Percentiles rank a stretch among this genome's conserved stretches.
phyloP scores from a whole-genome alignment of 768 basidiomycete species.

The Pulveroboletus sp. region DNA sequence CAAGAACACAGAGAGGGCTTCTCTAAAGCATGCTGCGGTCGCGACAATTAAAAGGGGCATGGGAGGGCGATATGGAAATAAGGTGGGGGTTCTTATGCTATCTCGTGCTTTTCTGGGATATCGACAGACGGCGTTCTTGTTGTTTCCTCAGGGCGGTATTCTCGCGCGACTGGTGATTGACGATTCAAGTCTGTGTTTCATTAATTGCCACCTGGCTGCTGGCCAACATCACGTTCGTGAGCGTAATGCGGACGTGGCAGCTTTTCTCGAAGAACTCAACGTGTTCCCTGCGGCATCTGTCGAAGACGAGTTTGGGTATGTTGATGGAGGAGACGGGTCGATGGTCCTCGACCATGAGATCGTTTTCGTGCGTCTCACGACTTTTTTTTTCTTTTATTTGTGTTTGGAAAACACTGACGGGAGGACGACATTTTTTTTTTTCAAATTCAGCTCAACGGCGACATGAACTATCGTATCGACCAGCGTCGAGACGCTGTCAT shows the following conservation, averaged over 20 bases:
- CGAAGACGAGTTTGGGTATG: slow-evolving; percentile 63
- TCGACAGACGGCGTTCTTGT: background rate
- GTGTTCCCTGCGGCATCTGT: slow-evolving; percentile 52
- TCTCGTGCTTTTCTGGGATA: background rate
- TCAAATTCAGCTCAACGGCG: slow-evolving; percentile 73
- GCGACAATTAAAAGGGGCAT: slow-evolving; percentile 88
- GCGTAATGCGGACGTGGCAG: slow-evolving; percentile 83
- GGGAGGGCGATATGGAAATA: slow-evolving; percentile 91
- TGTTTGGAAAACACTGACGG: too few relatives aligned
- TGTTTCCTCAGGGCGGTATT: slow-evolving; percentile 67
- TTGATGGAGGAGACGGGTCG: slow-evolving; percentile 89
- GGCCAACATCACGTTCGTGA: slow-evolving; percentile 80
- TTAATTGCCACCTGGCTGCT: slow-evolving; percentile 97
- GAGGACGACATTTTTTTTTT: background rate
- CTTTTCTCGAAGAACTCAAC: slow-evolving; percentile 77
- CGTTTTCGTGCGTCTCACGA: slow-evolving; percentile 54
- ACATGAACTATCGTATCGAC: slow-evolving; percentile 97
- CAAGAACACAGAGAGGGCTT: slow-evolving; percentile 56
- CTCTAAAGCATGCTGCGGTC: slow-evolving; percentile 66
- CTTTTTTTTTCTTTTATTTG: background rate
- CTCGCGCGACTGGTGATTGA: slow-evolving; percentile 86
- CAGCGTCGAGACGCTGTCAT: slow-evolving; percentile 82
- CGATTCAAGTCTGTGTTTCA: slow-evolving; percentile 89
- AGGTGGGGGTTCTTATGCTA: slow-evolving; percentile 47
- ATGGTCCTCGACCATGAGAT: slow-evolving; percentile 95